These are phyloP conservation scores for Ganoderma sp. DNA, from an alignment of 1,284 basidiomycete genomes.

Conservation along the genomic window DNA sequence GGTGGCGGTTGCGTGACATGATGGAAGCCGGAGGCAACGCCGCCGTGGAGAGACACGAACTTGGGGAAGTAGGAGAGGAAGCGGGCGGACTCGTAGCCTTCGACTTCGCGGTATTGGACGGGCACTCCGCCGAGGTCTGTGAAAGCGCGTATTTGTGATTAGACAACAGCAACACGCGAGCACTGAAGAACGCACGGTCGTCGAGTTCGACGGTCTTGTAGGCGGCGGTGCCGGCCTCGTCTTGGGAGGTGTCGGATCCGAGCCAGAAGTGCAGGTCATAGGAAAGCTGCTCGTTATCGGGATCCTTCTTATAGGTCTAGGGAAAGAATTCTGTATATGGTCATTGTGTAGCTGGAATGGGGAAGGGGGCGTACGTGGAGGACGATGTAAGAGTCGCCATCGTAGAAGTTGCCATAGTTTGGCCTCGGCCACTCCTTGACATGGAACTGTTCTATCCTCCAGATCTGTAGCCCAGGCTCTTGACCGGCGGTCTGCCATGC, in stretches of 20 bases:
- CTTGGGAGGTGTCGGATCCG: constrained; percentile 61
- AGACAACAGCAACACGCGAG: background rate
- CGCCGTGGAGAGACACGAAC: constrained; percentile 60
- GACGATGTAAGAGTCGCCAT: constrained; percentile 70
- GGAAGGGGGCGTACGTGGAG: constrained; percentile 51
- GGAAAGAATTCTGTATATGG: constrained; percentile 26
- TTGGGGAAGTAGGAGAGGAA: constrained; percentile 66
- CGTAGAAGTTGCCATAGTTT: constrained; percentile 59
- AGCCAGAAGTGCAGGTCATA: constrained; percentile 74
- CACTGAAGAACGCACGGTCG: constrained; percentile 52
- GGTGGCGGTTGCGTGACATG: constrained; percentile 57
- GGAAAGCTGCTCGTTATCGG: constrained; percentile 52
- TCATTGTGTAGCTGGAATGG: background rate
- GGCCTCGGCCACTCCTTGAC: constrained; percentile 61
- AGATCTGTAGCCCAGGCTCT: constrained; percentile 54
- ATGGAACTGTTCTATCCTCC: constrained; percentile 64
- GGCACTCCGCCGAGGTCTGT: constrained; percentile 58
- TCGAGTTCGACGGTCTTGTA: constrained; percentile 75
- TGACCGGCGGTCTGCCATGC: constrained; percentile 59
- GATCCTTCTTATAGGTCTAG: constrained; percentile 58
- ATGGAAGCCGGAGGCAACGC: constrained; percentile 64
- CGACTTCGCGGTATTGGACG: constrained; percentile 67
- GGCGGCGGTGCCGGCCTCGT: constrained; percentile 69
- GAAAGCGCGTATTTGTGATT: background rate
- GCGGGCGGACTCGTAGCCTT: constrained; percentile 59